Percentiles rank a stretch among this genome's conserved stretches.
Evolutionary conservation across 1,284 basidiomycete species (phyloP).

Genomic region (Melampsora larici-populina): DNA sequence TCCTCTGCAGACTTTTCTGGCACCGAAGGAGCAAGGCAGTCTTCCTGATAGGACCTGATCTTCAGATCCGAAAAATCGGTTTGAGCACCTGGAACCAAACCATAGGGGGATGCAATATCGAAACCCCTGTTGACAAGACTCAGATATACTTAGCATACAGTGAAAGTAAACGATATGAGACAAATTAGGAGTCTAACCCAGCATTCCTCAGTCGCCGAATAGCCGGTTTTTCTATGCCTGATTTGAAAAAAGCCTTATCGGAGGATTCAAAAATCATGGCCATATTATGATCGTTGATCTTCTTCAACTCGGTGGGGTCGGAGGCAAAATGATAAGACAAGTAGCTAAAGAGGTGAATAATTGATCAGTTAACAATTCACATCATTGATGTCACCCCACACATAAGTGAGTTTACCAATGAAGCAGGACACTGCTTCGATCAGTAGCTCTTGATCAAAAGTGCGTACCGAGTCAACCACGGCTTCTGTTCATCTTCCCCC

Average conservation of each 20-base stretch:
- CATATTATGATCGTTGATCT: conserved; percentile 29
- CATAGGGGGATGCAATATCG: conserved; percentile 51
- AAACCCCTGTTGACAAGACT: conserved; percentile 46
- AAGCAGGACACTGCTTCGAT: background rate
- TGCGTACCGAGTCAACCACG: conserved; percentile 26
- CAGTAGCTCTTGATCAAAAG: background rate
- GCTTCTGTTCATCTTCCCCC: conserved; percentile 7
- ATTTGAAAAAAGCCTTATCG: conserved; percentile 31
- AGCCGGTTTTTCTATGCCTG: conserved; percentile 15
- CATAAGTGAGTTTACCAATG: background rate
- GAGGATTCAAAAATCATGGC: conserved; percentile 32
- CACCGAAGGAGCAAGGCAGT: background rate
- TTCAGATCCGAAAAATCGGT: conserved; percentile 50
- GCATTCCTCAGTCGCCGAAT: conserved; percentile 32
- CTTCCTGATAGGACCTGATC: conserved; percentile 47
- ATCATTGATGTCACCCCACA: background rate
- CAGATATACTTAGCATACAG: background rate
- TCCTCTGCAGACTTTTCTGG: background rate
- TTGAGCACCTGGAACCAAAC: conserved; percentile 47
- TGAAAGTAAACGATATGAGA: background rate
- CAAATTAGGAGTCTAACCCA: conserved; percentile 16
- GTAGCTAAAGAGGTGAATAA: conserved; percentile 4
- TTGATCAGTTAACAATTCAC: background rate
- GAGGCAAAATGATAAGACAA: conserved; percentile 19
- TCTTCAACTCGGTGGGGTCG: conserved; percentile 24